phyloP scores from a whole-genome alignment of 108 stramenopile species.

The Epithemia pelagica region DNA sequence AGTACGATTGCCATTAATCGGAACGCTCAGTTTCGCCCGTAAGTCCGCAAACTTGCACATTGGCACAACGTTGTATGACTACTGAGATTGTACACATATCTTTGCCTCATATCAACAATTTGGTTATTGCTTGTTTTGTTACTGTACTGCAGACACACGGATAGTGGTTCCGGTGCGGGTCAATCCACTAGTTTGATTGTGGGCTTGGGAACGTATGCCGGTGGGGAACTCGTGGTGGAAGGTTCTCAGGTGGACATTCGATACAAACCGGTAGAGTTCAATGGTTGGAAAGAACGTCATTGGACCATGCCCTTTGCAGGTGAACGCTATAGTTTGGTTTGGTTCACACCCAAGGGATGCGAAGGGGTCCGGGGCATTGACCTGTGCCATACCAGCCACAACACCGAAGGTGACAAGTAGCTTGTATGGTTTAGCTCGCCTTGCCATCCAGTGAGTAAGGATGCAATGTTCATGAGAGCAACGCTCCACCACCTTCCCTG shows the following conservation, averaged over 20 bases:
- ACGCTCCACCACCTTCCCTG: too few relatives aligned
- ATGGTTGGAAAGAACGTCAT: constrained; percentile 92
- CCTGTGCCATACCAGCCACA: constrained; percentile 22
- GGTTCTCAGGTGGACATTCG: constrained; percentile 81
- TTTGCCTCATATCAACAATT: too few relatives aligned
- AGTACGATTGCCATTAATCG: constrained; percentile 94
- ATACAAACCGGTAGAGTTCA: constrained; percentile 86
- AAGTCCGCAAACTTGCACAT: too few relatives aligned
- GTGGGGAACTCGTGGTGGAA: constrained; percentile 91
- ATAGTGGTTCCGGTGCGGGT: constrained; percentile 91
- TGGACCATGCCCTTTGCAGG: constrained; percentile 91
- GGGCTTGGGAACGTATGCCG: constrained; percentile 79
- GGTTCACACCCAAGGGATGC: constrained; percentile 94
- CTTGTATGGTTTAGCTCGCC: too few relatives aligned
- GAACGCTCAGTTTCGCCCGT: constrained; percentile 87
- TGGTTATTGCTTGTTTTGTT: too few relatives aligned
- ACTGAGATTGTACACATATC: too few relatives aligned
- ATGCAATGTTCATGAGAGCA: too few relatives aligned
- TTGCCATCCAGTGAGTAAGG: too few relatives aligned
- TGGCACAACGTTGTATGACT: too few relatives aligned
- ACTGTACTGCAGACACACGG: constrained; percentile 70
- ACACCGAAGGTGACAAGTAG: too few relatives aligned
- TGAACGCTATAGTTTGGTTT: constrained; percentile 90
- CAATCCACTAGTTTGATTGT: constrained; percentile 89
- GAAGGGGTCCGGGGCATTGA: constrained; percentile 77